Evolutionary conservation across 257 asterid species (phyloP), one percentile per base, ranked within the genome.

Genomic region (Linderniella brevidens): DNA sequence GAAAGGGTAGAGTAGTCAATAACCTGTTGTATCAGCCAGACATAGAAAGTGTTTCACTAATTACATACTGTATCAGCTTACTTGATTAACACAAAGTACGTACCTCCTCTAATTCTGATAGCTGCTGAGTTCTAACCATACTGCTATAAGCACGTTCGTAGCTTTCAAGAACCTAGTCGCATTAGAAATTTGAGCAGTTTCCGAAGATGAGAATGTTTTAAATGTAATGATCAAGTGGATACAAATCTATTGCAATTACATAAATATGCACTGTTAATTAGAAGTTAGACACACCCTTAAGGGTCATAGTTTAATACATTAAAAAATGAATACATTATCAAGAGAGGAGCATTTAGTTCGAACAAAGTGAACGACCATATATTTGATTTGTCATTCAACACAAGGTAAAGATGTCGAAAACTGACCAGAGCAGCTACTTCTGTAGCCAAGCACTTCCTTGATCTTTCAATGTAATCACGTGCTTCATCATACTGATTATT

Each of bases 381-480:
- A 25, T 25, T 25, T 25, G 32, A 3, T 25, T 25, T 25, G 32
- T 3, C 32, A 25, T 25, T 25, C 32, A 25, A 25, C 32, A 25
- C 4, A 2, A 25, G 32, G 32, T 25, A 25, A 25, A 2, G 32
- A 25, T 25, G 32, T 25, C 32, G 32, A 25, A 25, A 25, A 70
- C 93, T 66, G 49, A 90, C 99, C 96, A 90, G 68, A 9, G 99
- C 94, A 63, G 99, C 93, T 52, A 90, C 96, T 68, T 90, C 99
- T 9, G 99, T 90, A 19, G 94, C 96, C 78, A 90, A 68, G 50
- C 99, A 90, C 65, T 74, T 85, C 65, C 99, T 69, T 56, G 99
- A 96, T 77, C 99, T 77, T 58, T 85, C 96, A 39, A 90, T 86
- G 68, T 78, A 90, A 58, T 90, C 96, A 0, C 70, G 92, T 47